Conservation (phyloP, 257 asterid genomes). For the Primulina huaijiensis region DNA sequence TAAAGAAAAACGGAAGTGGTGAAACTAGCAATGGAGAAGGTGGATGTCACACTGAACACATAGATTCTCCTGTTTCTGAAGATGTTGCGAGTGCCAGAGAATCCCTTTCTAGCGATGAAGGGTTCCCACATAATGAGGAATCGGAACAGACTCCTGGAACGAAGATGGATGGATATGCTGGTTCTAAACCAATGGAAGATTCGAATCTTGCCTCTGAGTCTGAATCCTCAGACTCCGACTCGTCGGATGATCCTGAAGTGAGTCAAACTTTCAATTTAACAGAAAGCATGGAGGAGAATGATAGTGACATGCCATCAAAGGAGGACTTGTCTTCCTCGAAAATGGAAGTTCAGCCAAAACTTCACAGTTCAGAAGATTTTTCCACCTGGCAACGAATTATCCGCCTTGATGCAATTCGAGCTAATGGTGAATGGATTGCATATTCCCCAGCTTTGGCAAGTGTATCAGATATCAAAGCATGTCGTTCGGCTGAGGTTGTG, state of each 20-base stretch:
- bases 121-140: slow-evolving; percentile 37
- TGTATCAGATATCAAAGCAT: slow-evolving; percentile 56
- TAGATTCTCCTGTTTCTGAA: slow-evolving; percentile 61
- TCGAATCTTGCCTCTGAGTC: slow-evolving; percentile 45
- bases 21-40: slow-evolving; percentile 38
- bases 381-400: slow-evolving; percentile 86
- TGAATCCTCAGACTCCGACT: slow-evolving; percentile 69
- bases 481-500: slow-evolving; percentile 64
- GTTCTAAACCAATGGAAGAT: slow-evolving; percentile 45
- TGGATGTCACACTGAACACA: slow-evolving; percentile 40
- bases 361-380: slow-evolving; percentile 54
- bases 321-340: slow-evolving; percentile 42
- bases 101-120: slow-evolving; percentile 79
- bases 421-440: slow-evolving; percentile 72
- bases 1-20: slow-evolving; percentile 35
- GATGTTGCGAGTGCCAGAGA: slow-evolving; percentile 76
- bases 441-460: slow-evolving; percentile 55
- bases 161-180: slow-evolving; percentile 34
- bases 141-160: slow-evolving; percentile 38
- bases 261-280: slow-evolving; percentile 60
- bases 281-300: slow-evolving; percentile 50
- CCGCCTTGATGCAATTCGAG: slow-evolving; percentile 84
- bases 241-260: slow-evolving; percentile 62
- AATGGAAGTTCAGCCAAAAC: slow-evolving; percentile 51
- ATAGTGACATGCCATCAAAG: slow-evolving; percentile 25